These are phyloP conservation scores for Cercospora sesami DNA, from an alignment of 2,329 filamentous ascomycete genomes.

Conservation along the genomic window DNA sequence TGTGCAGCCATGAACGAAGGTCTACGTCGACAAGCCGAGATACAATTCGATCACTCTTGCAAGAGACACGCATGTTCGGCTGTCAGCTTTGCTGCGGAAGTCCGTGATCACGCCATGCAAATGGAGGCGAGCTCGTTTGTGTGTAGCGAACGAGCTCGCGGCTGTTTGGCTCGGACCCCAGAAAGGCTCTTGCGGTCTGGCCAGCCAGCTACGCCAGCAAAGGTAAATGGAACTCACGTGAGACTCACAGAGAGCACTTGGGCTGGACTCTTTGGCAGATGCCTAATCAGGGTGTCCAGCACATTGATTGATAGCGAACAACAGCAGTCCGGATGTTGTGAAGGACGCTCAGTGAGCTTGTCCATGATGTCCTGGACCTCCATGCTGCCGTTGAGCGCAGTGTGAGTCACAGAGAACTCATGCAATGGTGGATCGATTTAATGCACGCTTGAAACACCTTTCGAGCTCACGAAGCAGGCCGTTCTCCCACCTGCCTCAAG, in stretches of 20 bases:
- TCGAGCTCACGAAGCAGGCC: background rate
- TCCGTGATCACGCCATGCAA: background rate
- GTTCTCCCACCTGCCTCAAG: background rate
- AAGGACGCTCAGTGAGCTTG: slow-evolving; percentile 12
- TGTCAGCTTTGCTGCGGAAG: background rate
- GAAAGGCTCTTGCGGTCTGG: background rate
- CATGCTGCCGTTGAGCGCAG: slow-evolving; percentile 1
- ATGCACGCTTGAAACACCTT: slow-evolving; percentile 10
- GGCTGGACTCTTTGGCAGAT: slow-evolving; percentile 21
- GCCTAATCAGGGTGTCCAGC: slow-evolving; percentile 20
- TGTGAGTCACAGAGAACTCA: slow-evolving; percentile 23
- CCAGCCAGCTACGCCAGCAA: background rate
- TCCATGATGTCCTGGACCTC: slow-evolving; percentile 3
- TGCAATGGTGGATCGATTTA: background rate
- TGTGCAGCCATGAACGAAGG: background rate
- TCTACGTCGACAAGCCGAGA: background rate
- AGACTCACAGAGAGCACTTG: background rate
- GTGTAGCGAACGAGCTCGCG: background rate
- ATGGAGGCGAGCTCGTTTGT: background rate
- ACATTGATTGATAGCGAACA: slow-evolving; percentile 23
- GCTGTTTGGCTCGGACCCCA: background rate
- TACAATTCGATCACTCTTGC: background rate
- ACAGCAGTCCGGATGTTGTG: slow-evolving; percentile 25
- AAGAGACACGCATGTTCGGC: background rate
- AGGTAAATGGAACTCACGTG: background rate